Conservation (phyloP, 78 protist species). For the Monosiga brevicollis region DNA sequence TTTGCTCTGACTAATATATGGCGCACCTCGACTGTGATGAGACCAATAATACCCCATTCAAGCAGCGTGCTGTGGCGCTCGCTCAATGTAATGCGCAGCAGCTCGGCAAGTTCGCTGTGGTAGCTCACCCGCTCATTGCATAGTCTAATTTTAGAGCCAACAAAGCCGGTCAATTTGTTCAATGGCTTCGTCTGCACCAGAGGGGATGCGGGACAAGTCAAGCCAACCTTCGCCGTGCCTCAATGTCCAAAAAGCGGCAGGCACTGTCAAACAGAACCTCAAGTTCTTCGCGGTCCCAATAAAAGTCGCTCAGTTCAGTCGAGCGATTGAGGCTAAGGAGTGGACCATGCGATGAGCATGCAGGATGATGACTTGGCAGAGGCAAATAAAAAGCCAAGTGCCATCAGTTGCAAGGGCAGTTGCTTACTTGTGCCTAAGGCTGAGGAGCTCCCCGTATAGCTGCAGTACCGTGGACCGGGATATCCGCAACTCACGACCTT, state of each 20-base stretch:
- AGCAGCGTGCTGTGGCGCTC: background rate
- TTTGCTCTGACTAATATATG: too few relatives aligned
- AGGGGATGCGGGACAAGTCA: too few relatives aligned
- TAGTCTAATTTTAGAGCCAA: too few relatives aligned
- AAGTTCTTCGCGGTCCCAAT: background rate
- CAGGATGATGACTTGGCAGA: background rate
- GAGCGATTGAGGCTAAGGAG: background rate
- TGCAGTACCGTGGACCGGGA: background rate
- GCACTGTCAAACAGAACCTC: background rate
- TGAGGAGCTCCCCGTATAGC: background rate
- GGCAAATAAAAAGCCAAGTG: background rate
- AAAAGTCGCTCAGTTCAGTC: background rate
- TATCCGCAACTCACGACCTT: background rate
- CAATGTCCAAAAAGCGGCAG: background rate
- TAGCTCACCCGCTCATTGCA: background rate
- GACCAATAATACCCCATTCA: background rate
- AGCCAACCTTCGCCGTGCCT: background rate
- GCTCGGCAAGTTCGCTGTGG: background rate
- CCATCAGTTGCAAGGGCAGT: background rate
- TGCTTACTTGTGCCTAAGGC: background rate
- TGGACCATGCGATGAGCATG: background rate
- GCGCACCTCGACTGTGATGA: background rate
- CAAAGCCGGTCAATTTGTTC: too few relatives aligned
- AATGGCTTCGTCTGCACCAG: too few relatives aligned
- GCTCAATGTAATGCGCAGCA: background rate